Evolutionary conservation across 352 stramenopile genomes (phyloP), one percentile per base, ranked within the genome.

Genomic region (Globisporangium iwayamae): DNA sequence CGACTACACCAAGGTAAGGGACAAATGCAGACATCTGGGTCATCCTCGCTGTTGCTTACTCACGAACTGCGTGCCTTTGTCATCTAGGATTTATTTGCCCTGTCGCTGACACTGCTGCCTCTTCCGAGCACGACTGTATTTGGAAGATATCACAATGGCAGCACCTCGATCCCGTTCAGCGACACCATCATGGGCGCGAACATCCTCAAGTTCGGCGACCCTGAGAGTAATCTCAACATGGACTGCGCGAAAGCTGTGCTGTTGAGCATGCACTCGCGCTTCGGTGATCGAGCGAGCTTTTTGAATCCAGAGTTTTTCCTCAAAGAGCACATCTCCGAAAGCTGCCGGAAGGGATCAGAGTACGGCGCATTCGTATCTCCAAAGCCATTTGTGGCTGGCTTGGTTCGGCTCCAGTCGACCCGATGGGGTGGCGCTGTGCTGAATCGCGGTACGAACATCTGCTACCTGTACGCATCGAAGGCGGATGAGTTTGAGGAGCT

Each of bases 161-260:
- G 18, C 30, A 13, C 22, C 28, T 34, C 30, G 3, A 20, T 56
- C 28, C 51, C 16, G 36, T 65, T 65, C 50, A 65, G 48, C 4
- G 60, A 65, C 10, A 59, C 60, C 36, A 53, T 65, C 20, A 14
- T 36, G 14, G 36, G 48, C 9, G 13, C 48, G 22, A 54, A n/a
- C 16, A 43, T 65, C 7, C 36, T 59, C 36, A 48, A 65, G 5
- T 52, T 65, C 38, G 55, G 30, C 18, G n/a, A 6, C 16, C 13
- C 13, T 4, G 39, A 59, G 22, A 34, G 20, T 34, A 53, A 32
- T 6, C 13, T 63, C 16, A 46, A 63, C 57, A n/a, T 55, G 25
- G 57, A 63, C 11, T 63, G 57, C 45, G n/a, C 41, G 7, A 63
- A 63, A 63, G 57, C 57, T 34, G 47, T 20, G 30, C 32, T 60